A percentile compares a stretch with the other conserved stretches of the same genome.
phyloP scores from a whole-genome alignment of 768 basidiomycete genomes.

The Pleurotus ostreatus region DNA sequence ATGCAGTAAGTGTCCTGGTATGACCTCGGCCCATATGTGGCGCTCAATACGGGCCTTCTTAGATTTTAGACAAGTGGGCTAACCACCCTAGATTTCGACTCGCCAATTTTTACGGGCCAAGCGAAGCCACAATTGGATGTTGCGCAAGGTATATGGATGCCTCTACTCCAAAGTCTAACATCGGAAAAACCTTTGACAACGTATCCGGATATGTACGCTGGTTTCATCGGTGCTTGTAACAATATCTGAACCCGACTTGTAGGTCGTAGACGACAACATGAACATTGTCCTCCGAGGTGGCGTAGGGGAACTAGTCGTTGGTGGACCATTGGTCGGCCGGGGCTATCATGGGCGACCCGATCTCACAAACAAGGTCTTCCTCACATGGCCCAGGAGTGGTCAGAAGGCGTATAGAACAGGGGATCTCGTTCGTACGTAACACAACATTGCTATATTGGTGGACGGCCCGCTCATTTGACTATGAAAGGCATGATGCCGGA shows the following conservation, averaged over 20 bases:
- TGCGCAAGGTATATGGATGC: conserved; percentile 39
- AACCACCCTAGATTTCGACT: conserved; percentile 38
- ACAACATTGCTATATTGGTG: background rate
- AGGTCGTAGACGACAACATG: conserved; percentile 40
- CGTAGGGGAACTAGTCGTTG: conserved; percentile 46
- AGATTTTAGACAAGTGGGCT: conserved; percentile 45
- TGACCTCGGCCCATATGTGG: background rate
- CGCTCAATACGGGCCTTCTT: background rate
- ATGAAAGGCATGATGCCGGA: conserved; percentile 46
- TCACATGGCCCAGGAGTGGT: conserved; percentile 38
- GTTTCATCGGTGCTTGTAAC: background rate
- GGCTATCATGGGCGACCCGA: conserved; percentile 44
- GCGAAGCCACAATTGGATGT: conserved; percentile 51
- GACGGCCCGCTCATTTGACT: background rate
- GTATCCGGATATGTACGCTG: conserved; percentile 29
- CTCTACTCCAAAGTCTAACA: conserved; percentile 35
- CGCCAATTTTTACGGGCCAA: conserved; percentile 51
- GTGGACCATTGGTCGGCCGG: conserved; percentile 44
- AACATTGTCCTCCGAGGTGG: conserved; percentile 39
- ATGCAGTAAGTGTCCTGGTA: conserved; percentile 30
- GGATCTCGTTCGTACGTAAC: conserved; percentile 36
- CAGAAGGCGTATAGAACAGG: conserved; percentile 46
- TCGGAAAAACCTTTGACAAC: conserved; percentile 37
- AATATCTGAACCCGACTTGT: conserved; percentile 17
- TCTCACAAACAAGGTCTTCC: conserved; percentile 40